Evolutionary conservation across 495 filamentous ascomycete species (phyloP).

Genomic region (Oidiodendron maius): DNA sequence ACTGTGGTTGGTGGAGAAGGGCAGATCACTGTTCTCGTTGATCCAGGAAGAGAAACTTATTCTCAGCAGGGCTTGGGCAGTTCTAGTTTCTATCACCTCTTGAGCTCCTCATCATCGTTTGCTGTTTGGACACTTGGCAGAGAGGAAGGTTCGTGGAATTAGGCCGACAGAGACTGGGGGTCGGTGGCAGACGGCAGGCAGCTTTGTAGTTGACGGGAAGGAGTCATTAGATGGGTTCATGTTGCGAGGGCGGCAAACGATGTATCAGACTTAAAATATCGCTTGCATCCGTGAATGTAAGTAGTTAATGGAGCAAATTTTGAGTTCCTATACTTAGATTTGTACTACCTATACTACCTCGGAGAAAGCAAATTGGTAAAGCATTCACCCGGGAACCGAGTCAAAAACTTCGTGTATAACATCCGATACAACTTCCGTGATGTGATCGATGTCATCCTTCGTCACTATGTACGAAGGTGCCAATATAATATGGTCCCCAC

Average conservation of each 20-base stretch:
- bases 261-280: slow-evolving; percentile 42
- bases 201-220: slow-evolving; percentile 47
- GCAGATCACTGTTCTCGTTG: slow-evolving; percentile 46
- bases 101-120: background rate
- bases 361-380: background rate
- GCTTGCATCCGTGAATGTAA: slow-evolving; percentile 28
- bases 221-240: slow-evolving; percentile 41
- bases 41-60: slow-evolving; percentile 44
- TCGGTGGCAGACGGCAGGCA: slow-evolving; percentile 52
- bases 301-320: background rate
- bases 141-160: slow-evolving; percentile 51
- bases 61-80: slow-evolving; percentile 49
- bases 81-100: slow-evolving; percentile 7
- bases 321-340: background rate
- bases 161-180: slow-evolving; percentile 46
- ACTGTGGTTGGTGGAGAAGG: slow-evolving; percentile 40
- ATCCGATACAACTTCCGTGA: slow-evolving; percentile 41
- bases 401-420: slow-evolving; percentile 18
- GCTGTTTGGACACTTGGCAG: slow-evolving; percentile 40
- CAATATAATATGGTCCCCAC: slow-evolving; percentile 71
- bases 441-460: slow-evolving; percentile 53
- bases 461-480: slow-evolving; percentile 70
- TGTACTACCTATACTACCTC: background rate
- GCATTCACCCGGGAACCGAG: background rate
- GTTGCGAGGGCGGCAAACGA: slow-evolving; percentile 38